Evolutionary conservation across 139 green algal genomes (phyloP), one percentile per base, ranked within the genome.

Genomic region (Chlorella sp.): DNA sequence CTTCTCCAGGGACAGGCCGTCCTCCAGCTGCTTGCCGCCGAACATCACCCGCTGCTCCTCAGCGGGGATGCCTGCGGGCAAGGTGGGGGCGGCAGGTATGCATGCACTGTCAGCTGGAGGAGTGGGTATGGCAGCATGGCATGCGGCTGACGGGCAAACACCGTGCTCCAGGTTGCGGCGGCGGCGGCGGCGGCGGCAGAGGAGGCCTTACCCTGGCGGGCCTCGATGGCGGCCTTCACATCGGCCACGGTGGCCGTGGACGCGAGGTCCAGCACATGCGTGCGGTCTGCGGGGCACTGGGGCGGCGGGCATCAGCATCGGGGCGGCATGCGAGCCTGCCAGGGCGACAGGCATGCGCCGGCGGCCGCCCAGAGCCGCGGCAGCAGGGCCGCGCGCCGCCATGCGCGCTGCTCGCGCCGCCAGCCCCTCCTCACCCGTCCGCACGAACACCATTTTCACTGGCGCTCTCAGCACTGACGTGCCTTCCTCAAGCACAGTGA

Each of bases 1-100:
- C 54, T 90, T 69, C 44, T 84, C 84, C 90, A 98, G 92, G 69
- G 90, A 75, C n/a, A 87, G 77, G 32, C 69, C 65, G 11, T 84
- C 92, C 86, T 93, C 92, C 75, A 98, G 93, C 89, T 95, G 93
- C 82, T 93, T 92, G 78, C 94, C 94, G 76, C 84, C 94, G 84
- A 97, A 97, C 73, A 96, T 84, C 34, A 98, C 88, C 54, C 94
- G 90, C 91, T 95, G 89, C 64, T 95, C 92, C n/a, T 92, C 92
- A 26, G 86, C 88, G 54, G 89, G 73, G 78, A 98, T 81, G 69
- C 95, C 94, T 96, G 91, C 51, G 69, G 24, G 51, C 0, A 8
- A 38, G 22, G 13, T 22, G 28, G 16, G 20, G 65, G 67, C 24
- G 38, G 60, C n/a, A 56, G 30, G 46, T 1, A 43, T 82, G 56